Base-by-base conservation (phyloP, 2,329 filamentous ascomycete species). In the Trichoderma sp. region DNA sequence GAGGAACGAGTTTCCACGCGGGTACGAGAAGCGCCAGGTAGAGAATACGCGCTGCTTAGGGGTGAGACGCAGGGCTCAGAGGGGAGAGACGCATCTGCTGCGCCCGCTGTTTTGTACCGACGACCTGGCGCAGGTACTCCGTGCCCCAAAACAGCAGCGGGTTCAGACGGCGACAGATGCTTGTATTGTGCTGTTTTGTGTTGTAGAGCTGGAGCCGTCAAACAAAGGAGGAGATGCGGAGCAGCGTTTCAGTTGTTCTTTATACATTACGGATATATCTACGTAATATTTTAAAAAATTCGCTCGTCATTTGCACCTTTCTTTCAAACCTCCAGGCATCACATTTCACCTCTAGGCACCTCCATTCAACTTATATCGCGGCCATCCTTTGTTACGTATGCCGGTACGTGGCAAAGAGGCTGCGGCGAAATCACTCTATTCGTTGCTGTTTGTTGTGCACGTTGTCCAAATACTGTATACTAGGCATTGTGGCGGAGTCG, bases 401-500 rank as follows among this genome's bases (percentile, higher is more conserved):
- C 71, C 34, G 18, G 59, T 73, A 72, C 71, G 72, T 71, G 72
- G 72, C 71, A 56, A 52, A 24, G 63, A 61, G 60, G 60, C 65
- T 69, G 69, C 68, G 68, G 59, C 54, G 68, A 66, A 60, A 49
- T 24, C 21, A 32, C 18, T 49, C 65, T 11, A 28, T 52, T 66
- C 7, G 1, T 43, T 18, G 1, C n/a, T 18, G 2, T 43, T n/a
- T n/a, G 2, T 3, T 43, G 16, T 43, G 16, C 16, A 18, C 39
- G 3, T 43, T 18, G 39, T 72, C 71, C 71, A 72, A 74, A 71
- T 43, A 43, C 39, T 43, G 39, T 43, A 43, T n/a, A n/a, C 39
- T 43, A 18, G 39, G 16, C 39, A 7, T 8, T n/a, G 18, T 43
- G 18, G 75, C 71, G 65, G 63, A 67, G 68, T 72, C 18, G 67